Percentiles rank a stretch among this genome's conserved stretches.
These are phyloP conservation scores for Verruconis gallopava DNA, from an alignment of 2,329 filamentous ascomycete genomes.

Conservation along the genomic window DNA sequence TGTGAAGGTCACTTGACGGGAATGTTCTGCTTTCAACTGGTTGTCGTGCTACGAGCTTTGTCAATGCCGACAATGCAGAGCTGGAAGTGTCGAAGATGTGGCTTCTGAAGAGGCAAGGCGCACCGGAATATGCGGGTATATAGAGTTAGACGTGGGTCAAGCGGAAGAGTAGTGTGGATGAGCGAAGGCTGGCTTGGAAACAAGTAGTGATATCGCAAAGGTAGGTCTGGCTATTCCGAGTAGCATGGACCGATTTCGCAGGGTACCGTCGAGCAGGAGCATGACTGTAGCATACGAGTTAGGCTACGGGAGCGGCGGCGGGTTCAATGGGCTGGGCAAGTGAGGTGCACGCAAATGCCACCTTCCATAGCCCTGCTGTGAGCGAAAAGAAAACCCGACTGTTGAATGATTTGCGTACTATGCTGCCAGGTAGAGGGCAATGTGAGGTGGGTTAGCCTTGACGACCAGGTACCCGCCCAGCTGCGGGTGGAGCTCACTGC, in stretches of 20 bases:
- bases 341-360: not conserved
- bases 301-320: not conserved
- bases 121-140: too few relatives aligned
- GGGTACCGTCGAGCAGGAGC: not conserved
- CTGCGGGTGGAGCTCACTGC: not conserved
- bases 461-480: not conserved
- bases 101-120: too few relatives aligned
- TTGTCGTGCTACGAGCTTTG: not conserved
- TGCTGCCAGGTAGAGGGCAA: not conserved
- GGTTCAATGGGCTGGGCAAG: not conserved
- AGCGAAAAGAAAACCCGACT: slow-evolving; percentile 1
- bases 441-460: not conserved
- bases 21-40: not conserved
- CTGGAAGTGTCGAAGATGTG: too few relatives aligned
- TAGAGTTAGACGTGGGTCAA: too few relatives aligned
- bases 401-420: not conserved
- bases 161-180: too few relatives aligned
- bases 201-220: not conserved
- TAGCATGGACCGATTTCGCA: not conserved
- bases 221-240: not conserved
- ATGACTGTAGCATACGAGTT: not conserved
- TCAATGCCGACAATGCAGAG: too few relatives aligned
- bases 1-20: too few relatives aligned
- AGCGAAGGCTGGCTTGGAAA: too few relatives aligned
- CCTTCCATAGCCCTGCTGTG: not conserved